These are phyloP conservation scores for Apiospora rasikravindrae DNA, from an alignment of 2,329 filamentous ascomycete species.

Conservation along the genomic window DNA sequence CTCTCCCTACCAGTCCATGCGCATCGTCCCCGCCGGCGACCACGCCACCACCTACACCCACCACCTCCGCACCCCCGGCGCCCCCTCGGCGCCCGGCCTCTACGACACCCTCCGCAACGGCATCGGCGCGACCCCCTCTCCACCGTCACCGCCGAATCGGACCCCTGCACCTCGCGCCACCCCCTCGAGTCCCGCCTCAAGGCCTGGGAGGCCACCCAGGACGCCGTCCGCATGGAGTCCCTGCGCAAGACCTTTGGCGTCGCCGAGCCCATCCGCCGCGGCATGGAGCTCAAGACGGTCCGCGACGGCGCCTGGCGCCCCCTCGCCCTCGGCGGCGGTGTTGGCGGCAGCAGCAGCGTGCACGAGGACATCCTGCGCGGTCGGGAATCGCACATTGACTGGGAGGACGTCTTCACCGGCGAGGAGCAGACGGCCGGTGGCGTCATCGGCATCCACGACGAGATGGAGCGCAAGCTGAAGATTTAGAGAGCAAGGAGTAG, in stretches of 20 bases:
- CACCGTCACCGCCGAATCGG: slow-evolving; percentile 42
- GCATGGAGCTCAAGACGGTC: slow-evolving; percentile 94
- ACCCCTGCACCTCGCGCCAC: slow-evolving; percentile 71
- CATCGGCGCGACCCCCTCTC: slow-evolving; percentile 65
- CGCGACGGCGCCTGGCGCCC: slow-evolving; percentile 81
- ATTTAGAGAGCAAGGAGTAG: slow-evolving; percentile 54
- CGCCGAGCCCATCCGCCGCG: slow-evolving; percentile 87
- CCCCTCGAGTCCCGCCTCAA: slow-evolving; percentile 90
- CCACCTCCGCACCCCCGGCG: slow-evolving; percentile 64
- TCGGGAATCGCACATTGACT: slow-evolving; percentile 76
- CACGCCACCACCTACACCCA: slow-evolving; percentile 71
- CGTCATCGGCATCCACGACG: slow-evolving; percentile 78
- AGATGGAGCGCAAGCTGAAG: slow-evolving; percentile 92
- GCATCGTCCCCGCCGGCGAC: slow-evolving; percentile 76
- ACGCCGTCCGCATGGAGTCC: slow-evolving; percentile 84
- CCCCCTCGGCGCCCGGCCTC: slow-evolving; percentile 86
- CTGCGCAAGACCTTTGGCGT: slow-evolving; percentile 89
- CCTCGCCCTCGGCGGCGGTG: slow-evolving; percentile 63
- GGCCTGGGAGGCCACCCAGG: slow-evolving; percentile 89
- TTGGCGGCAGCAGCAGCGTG: slow-evolving; percentile 63
- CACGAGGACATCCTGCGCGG: slow-evolving; percentile 91
- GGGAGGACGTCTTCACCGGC: slow-evolving; percentile 93
- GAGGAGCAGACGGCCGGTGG: slow-evolving; percentile 69
- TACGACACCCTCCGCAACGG: slow-evolving; percentile 92
- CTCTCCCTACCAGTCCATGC: slow-evolving; percentile 70